Evolutionary conservation across 1,284 basidiomycete genomes (phyloP).

Genomic region (Microbotryum intermedium): DNA sequence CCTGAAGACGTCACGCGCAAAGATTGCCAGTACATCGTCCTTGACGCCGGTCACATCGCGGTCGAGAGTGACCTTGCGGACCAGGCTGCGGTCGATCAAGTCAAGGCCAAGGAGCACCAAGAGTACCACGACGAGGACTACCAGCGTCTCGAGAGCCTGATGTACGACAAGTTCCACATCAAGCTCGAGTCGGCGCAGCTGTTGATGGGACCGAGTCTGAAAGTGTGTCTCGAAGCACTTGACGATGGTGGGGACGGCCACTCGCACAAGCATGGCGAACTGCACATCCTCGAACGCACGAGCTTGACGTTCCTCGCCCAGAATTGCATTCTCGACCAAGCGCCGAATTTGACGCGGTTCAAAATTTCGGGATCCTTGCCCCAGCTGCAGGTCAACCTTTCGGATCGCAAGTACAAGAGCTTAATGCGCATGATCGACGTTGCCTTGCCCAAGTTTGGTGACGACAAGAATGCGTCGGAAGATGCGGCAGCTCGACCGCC

Average conservation of each 20-base stretch:
- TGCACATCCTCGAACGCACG: constrained; percentile 89
- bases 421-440: constrained; percentile 90
- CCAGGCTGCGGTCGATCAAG: constrained; percentile 67
- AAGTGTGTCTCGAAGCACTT: constrained; percentile 71
- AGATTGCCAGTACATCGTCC: constrained; percentile 74
- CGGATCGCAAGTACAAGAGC: constrained; percentile 90
- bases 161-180: constrained; percentile 90
- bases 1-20: constrained; percentile 73
- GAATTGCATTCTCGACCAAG: constrained; percentile 85
- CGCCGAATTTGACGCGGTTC: constrained; percentile 75
- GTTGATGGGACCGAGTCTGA: constrained; percentile 75
- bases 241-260: constrained; percentile 41
- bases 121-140: constrained; percentile 87
- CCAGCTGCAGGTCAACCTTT: constrained; percentile 74
- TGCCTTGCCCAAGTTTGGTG: constrained; percentile 74
- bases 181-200: constrained; percentile 87
- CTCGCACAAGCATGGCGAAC: constrained; percentile 47
- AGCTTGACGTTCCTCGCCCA: constrained; percentile 85
- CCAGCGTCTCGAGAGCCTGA: constrained; percentile 75
- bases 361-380: constrained; percentile 89
- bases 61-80: constrained; percentile 84
- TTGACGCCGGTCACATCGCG: constrained; percentile 95
- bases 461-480: constrained; percentile 40
- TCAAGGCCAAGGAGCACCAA: constrained; percentile 76
- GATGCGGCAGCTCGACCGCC: constrained; percentile 9